phyloP scores from a whole-genome alignment of 164 flowering plant species.

The Liriodendron chinense region DNA sequence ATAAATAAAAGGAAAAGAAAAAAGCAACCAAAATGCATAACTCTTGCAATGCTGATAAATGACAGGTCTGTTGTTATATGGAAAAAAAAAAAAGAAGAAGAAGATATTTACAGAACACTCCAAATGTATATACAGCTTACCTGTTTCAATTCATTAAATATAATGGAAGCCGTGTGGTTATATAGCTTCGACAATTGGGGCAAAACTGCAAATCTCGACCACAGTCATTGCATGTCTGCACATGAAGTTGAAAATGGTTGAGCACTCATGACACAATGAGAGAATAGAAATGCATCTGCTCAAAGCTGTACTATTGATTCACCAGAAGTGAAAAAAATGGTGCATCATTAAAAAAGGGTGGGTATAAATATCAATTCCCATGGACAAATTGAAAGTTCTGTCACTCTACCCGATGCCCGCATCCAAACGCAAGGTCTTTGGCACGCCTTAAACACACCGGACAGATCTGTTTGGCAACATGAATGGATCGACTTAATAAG shows the following conservation, averaged over 20 bases:
- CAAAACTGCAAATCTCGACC: constrained; percentile 14
- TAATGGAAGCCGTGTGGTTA: constrained; percentile 11
- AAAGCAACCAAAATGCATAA: too few species aligned
- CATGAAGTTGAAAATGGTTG: neutral
- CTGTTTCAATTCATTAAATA: constrained; percentile 4
- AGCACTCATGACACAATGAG: neutral
- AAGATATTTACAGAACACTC: too few species aligned
- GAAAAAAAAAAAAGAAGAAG: too few species aligned
- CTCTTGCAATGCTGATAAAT: too few species aligned
- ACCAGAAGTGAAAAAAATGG: too few species aligned
- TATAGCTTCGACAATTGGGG: constrained; percentile 17
- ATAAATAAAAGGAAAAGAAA: too few species aligned
- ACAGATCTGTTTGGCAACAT: constrained; percentile 49
- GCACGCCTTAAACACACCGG: constrained; percentile 60
- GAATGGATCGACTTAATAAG: too few species aligned
- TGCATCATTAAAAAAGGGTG: neutral
- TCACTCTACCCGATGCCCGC: constrained; percentile 78
- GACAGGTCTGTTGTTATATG: too few species aligned
- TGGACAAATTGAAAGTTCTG: neutral
- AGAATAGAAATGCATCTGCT: neutral
- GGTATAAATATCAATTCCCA: neutral
- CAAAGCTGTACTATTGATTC: neutral
- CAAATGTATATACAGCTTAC: too few species aligned
- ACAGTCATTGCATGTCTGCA: constrained; percentile 21
- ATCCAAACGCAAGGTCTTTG: constrained; percentile 88